phyloP scores from a whole-genome alignment of 768 basidiomycete species.

The Termitomyces sp. region DNA sequence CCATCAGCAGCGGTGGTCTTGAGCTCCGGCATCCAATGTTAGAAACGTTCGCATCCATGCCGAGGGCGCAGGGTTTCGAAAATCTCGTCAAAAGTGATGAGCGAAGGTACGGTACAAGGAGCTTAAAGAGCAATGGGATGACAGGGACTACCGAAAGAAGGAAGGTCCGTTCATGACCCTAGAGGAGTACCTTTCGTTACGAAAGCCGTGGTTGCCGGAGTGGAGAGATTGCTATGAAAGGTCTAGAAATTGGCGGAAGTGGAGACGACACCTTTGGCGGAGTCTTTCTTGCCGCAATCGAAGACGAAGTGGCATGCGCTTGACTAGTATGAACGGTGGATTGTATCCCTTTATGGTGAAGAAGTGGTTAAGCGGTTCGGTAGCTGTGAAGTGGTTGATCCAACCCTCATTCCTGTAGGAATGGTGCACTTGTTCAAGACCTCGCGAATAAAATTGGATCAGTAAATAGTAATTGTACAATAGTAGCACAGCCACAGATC shows the following conservation, averaged over 20 bases:
- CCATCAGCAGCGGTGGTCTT: constrained; percentile 8
- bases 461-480: constrained; percentile 16
- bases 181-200: constrained; percentile 7
- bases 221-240: constrained; percentile 4
- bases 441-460: constrained; percentile 28
- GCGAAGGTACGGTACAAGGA: constrained; percentile 18
- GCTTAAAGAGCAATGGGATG: constrained; percentile 23
- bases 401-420: constrained; percentile 33
- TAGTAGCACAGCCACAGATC: constrained; percentile 13
- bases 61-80: constrained; percentile 3
- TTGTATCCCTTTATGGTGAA: constrained; percentile 33
- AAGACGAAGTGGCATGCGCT: constrained; percentile 4
- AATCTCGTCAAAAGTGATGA: constrained; percentile 19
- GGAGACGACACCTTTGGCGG: not conserved
- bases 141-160: not conserved
- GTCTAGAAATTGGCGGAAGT: not conserved
- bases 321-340: constrained; percentile 30
- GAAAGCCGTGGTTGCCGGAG: constrained; percentile 7
- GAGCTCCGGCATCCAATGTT: constrained; percentile 32
- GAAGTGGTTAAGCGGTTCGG: constrained; percentile 36
- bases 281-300: not conserved
- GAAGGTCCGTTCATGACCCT: constrained; percentile 7
- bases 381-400: constrained; percentile 33
- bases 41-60: constrained; percentile 32
- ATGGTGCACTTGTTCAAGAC: constrained; percentile 34